These are phyloP conservation scores for Peronospora destructor DNA, from an alignment of 352 stramenopile genomes.

Conservation along the genomic window DNA sequence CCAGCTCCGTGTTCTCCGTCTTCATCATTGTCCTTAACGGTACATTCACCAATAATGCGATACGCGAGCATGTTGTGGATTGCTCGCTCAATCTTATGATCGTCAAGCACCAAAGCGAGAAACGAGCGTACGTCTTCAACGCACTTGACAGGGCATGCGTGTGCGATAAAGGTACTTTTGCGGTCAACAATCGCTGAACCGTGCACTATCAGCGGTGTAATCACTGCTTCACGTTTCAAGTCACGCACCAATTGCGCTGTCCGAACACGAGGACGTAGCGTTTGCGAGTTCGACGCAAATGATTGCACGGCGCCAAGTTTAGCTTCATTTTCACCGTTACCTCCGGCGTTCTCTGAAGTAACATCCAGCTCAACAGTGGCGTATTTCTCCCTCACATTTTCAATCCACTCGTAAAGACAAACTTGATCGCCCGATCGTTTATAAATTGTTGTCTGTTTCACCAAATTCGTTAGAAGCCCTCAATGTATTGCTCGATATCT, in stretches of 20 bases:
- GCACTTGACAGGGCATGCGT: constrained; percentile 50
- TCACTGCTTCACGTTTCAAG: constrained; percentile 37
- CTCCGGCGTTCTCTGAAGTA: constrained; percentile 8
- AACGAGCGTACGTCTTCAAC: constrained; percentile 79
- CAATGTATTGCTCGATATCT: neutral
- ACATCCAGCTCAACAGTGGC: constrained; percentile 35
- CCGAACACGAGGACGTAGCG: constrained; percentile 52
- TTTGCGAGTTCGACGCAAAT: constrained; percentile 54
- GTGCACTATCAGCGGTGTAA: constrained; percentile 66
- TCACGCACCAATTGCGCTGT: constrained; percentile 55
- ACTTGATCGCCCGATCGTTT: constrained; percentile 67
- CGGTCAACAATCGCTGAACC: constrained; percentile 61
- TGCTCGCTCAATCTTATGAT: constrained; percentile 75
- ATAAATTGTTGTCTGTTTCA: constrained; percentile 45
- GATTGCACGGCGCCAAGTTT: constrained; percentile 23
- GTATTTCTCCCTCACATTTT: constrained; percentile 72
- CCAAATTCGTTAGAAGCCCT: neutral
- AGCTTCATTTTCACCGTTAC: constrained; percentile 13
- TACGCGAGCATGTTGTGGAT: constrained; percentile 88
- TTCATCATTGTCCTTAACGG: constrained; percentile 83
- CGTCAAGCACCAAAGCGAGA: constrained; percentile 65
- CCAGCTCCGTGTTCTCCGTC: constrained; percentile 78
- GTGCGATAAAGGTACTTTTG: constrained; percentile 80
- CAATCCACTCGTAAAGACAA: constrained; percentile 85
- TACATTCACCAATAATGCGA: constrained; percentile 61